Evolutionary conservation across 176 grass and related monocot genomes (phyloP), one percentile per base, ranked within the genome.

Genomic region (Leersia perrieri): DNA sequence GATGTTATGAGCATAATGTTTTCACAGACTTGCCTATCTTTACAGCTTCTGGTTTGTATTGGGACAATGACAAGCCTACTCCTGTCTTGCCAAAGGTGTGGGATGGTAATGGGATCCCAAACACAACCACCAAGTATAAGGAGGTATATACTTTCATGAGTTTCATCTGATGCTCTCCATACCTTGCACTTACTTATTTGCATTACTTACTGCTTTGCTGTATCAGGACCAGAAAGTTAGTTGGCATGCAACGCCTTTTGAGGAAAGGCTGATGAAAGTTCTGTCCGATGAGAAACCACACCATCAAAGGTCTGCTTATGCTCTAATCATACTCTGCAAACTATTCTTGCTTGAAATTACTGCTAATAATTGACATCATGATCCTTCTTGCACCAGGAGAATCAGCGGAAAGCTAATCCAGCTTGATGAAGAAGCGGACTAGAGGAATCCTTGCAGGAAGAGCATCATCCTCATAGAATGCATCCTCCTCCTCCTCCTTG

Each of bases 201-300:
- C 9, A 3, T 22, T 18, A 14, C 41, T 62, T 73, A 18, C 41
- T 22, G 1, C 1, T 41, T 79, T n/a, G 16, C 9, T 84, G 41
- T 74, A 15, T 20, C 62, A 99, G 96, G 88, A 99, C 63, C 87
- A 95, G 64, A 83, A 73, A 39, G 86, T 99, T 3, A 93, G 57
- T 34, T 99, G 96, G 96, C 90, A 95, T 63, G 75, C 92, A 23
- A 93, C 92, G 0, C 92, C 92, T 2, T 95, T 99, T 33, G 96
- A 99, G 82, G 90, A 99, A 65, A 95, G 96, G 53, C 82, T 99
- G 22, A 23, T 89, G 81, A 95, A 91, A 65, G 90, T 90, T 64
- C 63, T 99, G 40, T 93, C 87, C 11, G 84, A 89, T 41, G 92
- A 95, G 45, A 88, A 93, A n/a, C 84, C 88, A 26, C 22, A 34